These are phyloP conservation scores for Lyophyllum shimeji DNA, from an alignment of 768 basidiomycete species.

Conservation along the genomic window DNA sequence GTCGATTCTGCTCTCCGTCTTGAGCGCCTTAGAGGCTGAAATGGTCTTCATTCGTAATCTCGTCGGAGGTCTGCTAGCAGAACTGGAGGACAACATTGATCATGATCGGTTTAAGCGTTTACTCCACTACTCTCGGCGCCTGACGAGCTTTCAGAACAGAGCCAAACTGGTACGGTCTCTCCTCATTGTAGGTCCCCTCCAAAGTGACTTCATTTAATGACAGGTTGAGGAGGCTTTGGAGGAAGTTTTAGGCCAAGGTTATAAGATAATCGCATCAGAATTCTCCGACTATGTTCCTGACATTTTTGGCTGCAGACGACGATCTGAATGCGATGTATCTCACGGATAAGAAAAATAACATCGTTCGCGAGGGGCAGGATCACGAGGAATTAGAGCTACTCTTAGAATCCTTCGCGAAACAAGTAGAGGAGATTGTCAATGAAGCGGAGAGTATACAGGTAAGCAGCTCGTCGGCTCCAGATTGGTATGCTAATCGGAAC, in stretches of 20 bases:
- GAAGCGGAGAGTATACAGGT: constrained; percentile 89
- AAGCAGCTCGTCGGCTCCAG: constrained; percentile 15
- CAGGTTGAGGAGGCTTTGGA: constrained; percentile 90
- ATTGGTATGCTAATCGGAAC: constrained; percentile 3
- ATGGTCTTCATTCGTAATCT: constrained; percentile 93
- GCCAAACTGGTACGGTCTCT: constrained; percentile 65
- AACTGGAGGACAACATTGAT: constrained; percentile 94
- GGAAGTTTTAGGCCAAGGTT: constrained; percentile 89
- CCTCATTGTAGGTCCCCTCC: not conserved
- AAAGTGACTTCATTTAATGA: constrained; percentile 1
- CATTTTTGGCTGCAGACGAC: constrained; percentile 61
- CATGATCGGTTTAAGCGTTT: constrained; percentile 91
- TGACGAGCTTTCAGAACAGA: constrained; percentile 88
- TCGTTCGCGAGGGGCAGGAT: constrained; percentile 64
- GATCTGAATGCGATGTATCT: constrained; percentile 96
- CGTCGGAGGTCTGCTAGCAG: constrained; percentile 85
- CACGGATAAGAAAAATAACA: constrained; percentile 72
- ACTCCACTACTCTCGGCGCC: constrained; percentile 86
- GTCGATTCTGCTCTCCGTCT: constrained; percentile 86
- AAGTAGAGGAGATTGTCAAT: constrained; percentile 95
- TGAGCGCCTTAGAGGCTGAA: constrained; percentile 93
- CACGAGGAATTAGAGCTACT: constrained; percentile 93
- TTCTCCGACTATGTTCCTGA: not conserved
- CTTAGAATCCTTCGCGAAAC: constrained; percentile 93
- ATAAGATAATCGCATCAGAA: not conserved